Base-by-base conservation (phyloP, 768 basidiomycete genomes). In the Coprinopsis cinerea region DNA sequence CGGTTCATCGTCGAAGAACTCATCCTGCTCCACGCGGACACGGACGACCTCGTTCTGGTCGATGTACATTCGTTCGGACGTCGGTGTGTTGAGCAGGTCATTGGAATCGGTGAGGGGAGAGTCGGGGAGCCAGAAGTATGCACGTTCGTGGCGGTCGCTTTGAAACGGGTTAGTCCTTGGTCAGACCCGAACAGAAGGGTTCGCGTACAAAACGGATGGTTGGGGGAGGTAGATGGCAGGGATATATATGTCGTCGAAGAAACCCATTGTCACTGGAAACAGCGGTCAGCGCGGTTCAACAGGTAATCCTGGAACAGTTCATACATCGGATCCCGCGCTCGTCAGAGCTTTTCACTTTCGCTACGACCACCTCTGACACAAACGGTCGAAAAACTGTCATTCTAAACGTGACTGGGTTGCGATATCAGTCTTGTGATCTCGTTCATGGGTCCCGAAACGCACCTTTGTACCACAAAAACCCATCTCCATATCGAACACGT, bases 381-480 rank as follows among this genome's bases (percentile, higher is more conserved):
- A 96, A 96, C 0, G 95, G 94, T 56, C 92, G 75, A 63, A 96
- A 97, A 2, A 97, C 82, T 47, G 94, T 84, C 64, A 99, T 67
- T 32, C 94, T 75, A 64, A 98, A 96, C 9, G 87, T 78, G 6
- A 87, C 95, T 98, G 57, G 7, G 41, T 35, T 32, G 40, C 14
- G 40, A 44, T 22, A 47, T 44, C 46, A 47, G 43, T 26, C 35
- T 36, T 44, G 24, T 26, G 34, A 47, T 14, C 52, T 40, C 43
- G 7, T 28, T 2, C 3, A 15, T 17, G n/a, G 30, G 27, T 1
- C 24, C 48, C 17, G 56, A 20, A 14, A 60, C 71, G 53, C 45
- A 94, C 94, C 81, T 76, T 88, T 92, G 63, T 98, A 93, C 86
- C 93, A 98, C 60, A 95, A 70, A 61, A 83, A 84, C 0, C 95